These are phyloP conservation scores for Hypoxylon fuscum DNA, from an alignment of 495 filamentous ascomycete species.

Conservation along the genomic window DNA sequence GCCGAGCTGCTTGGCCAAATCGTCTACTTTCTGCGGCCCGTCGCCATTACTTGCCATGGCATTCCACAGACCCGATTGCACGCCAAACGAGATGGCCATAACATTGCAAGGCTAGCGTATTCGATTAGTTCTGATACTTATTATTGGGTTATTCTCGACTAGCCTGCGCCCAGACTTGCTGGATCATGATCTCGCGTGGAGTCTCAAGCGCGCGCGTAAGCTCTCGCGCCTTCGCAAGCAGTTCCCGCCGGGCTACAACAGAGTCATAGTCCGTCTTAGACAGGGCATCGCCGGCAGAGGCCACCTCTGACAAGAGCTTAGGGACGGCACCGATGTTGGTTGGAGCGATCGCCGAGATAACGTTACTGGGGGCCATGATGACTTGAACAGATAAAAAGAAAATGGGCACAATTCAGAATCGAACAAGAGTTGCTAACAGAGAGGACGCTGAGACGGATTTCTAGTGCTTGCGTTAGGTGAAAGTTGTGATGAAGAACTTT, in stretches of 20 bases:
- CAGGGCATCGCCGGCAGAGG: slow-evolving; percentile 1
- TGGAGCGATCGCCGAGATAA: neutral
- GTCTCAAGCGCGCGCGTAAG: slow-evolving; percentile 45
- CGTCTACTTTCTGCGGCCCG: slow-evolving; percentile 14
- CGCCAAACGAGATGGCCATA: slow-evolving; percentile 14
- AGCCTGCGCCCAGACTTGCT: slow-evolving; percentile 47
- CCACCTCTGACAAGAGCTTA: slow-evolving; percentile 11
- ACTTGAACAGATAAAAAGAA: neutral
- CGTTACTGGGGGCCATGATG: neutral
- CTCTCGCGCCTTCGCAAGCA: slow-evolving; percentile 41
- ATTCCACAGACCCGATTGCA: slow-evolving; percentile 16
- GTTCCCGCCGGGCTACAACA: slow-evolving; percentile 12
- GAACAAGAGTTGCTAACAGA: too few relatives aligned
- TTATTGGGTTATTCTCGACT: slow-evolving; percentile 5
- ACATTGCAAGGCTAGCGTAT: slow-evolving; percentile 7
- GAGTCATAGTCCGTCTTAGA: neutral
- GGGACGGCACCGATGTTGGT: slow-evolving; percentile 13
- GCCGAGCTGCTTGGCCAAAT: slow-evolving; percentile 20
- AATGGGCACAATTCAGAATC: too few relatives aligned
- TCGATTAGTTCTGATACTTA: slow-evolving; percentile 2
- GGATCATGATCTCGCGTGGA: slow-evolving; percentile 48
- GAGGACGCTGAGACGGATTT: too few relatives aligned
- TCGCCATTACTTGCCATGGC: slow-evolving; percentile 19
- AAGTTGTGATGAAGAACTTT: too few relatives aligned
- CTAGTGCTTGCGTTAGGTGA: too few relatives aligned